Evolutionary conservation across 2,329 filamentous ascomycete genomes (phyloP).

Genomic region (Monosporascus sp.): DNA sequence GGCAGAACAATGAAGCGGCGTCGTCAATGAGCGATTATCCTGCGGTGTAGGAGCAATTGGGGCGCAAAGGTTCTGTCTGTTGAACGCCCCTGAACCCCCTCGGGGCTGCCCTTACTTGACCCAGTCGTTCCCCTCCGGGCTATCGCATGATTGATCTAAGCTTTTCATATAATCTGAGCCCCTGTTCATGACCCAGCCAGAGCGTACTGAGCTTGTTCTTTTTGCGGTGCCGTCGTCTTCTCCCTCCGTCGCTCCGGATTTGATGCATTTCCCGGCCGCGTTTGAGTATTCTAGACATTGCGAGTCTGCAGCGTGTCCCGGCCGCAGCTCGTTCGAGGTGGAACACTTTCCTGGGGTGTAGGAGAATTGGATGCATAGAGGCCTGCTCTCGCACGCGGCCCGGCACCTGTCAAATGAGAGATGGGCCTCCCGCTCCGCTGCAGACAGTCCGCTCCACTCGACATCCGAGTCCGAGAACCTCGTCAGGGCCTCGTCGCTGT

Average conservation of each 20-base stretch:
- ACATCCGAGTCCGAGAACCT: constrained; percentile 1
- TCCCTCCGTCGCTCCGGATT: neutral
- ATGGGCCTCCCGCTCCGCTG: constrained; percentile 12
- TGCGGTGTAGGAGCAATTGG: no score
- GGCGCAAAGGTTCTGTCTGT: no score
- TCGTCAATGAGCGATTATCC: no score
- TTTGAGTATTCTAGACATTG: constrained; percentile 1
- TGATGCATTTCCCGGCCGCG: constrained; percentile 4
- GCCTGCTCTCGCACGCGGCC: constrained; percentile 10
- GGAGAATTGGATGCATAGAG: constrained; percentile 16
- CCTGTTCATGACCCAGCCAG: constrained; percentile 3
- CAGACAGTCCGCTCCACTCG: neutral
- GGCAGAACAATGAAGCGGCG: no score
- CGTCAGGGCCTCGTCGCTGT: constrained; percentile 12
- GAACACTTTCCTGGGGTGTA: constrained; percentile 11
- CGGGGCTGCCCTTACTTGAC: neutral
- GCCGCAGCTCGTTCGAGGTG: constrained; percentile 11
- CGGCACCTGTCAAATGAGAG: constrained; percentile 9
- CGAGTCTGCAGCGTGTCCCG: constrained; percentile 9
- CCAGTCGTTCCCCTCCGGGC: constrained; percentile 2
- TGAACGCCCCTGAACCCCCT: no score
- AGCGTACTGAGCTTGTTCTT: neutral
- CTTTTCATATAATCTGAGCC: constrained; percentile 2
- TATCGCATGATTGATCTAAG: constrained; percentile 5
- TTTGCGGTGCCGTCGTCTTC: neutral